Evolutionary conservation across 1,139 yeast genomes (phyloP).

Genomic region (Magnusiomyces clavatus): DNA sequence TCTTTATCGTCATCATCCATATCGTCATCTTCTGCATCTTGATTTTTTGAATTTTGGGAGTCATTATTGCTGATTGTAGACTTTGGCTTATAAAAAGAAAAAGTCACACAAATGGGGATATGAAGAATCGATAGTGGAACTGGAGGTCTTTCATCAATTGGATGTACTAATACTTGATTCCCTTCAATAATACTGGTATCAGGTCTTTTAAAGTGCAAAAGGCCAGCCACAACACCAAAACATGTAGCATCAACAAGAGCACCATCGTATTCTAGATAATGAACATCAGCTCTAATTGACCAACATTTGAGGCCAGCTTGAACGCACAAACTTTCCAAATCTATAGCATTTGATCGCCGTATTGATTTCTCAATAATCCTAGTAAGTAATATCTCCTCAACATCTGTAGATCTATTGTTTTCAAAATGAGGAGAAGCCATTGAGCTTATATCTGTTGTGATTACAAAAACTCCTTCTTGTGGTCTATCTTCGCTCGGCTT

Average conservation of each 20-base stretch:
- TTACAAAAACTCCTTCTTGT: constrained; percentile 81
- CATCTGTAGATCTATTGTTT: constrained; percentile 44
- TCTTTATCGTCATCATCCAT: constrained; percentile 17
- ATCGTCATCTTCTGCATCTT: constrained; percentile 9
- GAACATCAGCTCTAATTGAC: constrained; percentile 84
- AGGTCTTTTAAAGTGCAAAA: constrained; percentile 76
- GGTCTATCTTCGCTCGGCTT: constrained; percentile 88
- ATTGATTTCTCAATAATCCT: constrained; percentile 87
- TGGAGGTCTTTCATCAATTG: constrained; percentile 73
- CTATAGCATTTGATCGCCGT: constrained; percentile 81
- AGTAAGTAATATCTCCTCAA: constrained; percentile 66
- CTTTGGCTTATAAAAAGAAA: constrained; percentile 57
- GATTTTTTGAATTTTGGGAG: not conserved
- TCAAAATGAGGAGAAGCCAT: constrained; percentile 87
- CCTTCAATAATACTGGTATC: constrained; percentile 73
- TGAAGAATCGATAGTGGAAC: constrained; percentile 80
- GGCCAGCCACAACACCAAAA: constrained; percentile 80
- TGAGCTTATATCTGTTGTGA: constrained; percentile 79
- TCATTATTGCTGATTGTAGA: not conserved
- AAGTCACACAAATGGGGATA: constrained; percentile 86
- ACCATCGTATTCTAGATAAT: constrained; percentile 84
- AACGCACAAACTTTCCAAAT: constrained; percentile 82
- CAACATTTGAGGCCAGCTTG: constrained; percentile 89
- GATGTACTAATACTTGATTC: constrained; percentile 58
- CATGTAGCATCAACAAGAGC: constrained; percentile 87